Evolutionary conservation across 1,284 basidiomycete genomes (phyloP).

Genomic region (Inonotus hispidus): DNA sequence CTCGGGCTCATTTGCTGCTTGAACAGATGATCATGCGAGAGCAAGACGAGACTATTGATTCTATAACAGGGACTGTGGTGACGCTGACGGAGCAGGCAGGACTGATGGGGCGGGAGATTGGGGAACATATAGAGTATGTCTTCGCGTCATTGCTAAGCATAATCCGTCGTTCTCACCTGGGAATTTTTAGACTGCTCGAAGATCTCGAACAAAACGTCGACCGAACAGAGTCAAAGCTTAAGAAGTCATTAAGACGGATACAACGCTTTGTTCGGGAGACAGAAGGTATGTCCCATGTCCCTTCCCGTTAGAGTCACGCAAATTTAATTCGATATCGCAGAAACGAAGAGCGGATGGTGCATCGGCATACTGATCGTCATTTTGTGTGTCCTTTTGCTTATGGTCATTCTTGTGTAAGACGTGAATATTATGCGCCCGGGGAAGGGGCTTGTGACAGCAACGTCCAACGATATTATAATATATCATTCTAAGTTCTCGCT

Average conservation of each 20-base stretch:
- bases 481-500: neutral
- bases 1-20: neutral
- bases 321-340: slow-evolving; percentile 30
- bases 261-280: slow-evolving; percentile 78
- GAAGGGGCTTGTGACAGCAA: neutral
- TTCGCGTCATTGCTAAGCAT: neutral
- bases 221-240: slow-evolving; percentile 63
- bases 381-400: slow-evolving; percentile 42
- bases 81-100: slow-evolving; percentile 84
- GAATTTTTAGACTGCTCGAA: slow-evolving; percentile 62
- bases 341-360: slow-evolving; percentile 70
- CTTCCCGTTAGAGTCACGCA: neutral
- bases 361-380: slow-evolving; percentile 51
- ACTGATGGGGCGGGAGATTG: slow-evolving; percentile 85
- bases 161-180: neutral
- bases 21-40: slow-evolving; percentile 73
- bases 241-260: slow-evolving; percentile 66
- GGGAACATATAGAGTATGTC: slow-evolving; percentile 80
- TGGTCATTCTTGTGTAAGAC: slow-evolving; percentile 43
- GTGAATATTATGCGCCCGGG: too few species aligned
- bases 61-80: slow-evolving; percentile 77
- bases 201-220: slow-evolving; percentile 78
- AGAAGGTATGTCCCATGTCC: slow-evolving; percentile 50
- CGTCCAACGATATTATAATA: neutral
- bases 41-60: slow-evolving; percentile 82